These are phyloP conservation scores for Pelargonium nanum DNA, from an alignment of 345 rosid genomes.

Conservation along the genomic window DNA sequence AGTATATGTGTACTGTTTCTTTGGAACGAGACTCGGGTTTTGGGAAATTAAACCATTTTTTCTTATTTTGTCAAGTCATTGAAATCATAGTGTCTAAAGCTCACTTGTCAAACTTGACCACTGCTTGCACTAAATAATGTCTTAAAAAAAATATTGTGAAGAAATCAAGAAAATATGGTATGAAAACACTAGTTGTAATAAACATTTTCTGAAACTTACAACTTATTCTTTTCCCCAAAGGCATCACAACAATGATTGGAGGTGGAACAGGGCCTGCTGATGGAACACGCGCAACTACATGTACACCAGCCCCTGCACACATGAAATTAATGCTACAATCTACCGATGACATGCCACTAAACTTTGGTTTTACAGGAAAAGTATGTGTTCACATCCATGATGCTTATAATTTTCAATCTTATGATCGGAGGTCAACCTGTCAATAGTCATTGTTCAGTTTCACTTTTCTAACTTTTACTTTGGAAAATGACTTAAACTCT, in stretches of 20 bases:
- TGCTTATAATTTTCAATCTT: conserved; percentile 1
- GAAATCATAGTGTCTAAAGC: neutral
- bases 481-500: neutral
- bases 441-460: neutral
- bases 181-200: neutral
- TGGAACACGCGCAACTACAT: conserved; percentile 95
- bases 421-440: neutral
- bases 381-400: conserved; percentile 27
- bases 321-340: conserved; percentile 96
- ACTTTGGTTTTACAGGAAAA: conserved; percentile 98
- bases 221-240: conserved; percentile 21
- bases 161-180: neutral
- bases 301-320: conserved; percentile 77
- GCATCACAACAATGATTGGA: conserved; percentile 85
- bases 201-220: neutral
- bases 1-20: neutral
- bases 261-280: conserved; percentile 98
- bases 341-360: conserved; percentile 82
- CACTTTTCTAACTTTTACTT: neutral
- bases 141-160: neutral
- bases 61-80: too few relatives aligned
- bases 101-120: neutral
- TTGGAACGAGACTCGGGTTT: neutral
- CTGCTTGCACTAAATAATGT: neutral
- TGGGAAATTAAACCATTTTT: too few relatives aligned